Evolutionary conservation across 2,329 filamentous ascomycete species (phyloP).

Genomic region (Cadophora malorum): DNA sequence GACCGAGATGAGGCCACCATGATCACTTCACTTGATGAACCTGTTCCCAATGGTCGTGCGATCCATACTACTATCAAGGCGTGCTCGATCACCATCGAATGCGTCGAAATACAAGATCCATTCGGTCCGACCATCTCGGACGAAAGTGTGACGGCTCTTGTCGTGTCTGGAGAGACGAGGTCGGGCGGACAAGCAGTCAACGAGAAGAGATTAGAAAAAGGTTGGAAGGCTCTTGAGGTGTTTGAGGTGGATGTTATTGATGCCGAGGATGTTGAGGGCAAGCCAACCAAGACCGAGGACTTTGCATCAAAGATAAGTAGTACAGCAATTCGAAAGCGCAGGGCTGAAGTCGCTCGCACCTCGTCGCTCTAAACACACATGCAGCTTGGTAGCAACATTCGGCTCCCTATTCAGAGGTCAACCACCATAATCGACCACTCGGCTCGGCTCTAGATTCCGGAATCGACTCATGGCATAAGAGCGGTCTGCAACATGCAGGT

Average conservation of each 20-base stretch:
- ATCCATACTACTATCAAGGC: slow-evolving; percentile 64
- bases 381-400: not conserved
- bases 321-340: slow-evolving; percentile 74
- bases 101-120: slow-evolving; percentile 84
- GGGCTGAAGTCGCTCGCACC: slow-evolving; percentile 35
- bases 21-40: slow-evolving; percentile 33
- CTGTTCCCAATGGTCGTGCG: slow-evolving; percentile 54
- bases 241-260: slow-evolving; percentile 92
- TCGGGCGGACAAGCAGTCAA: slow-evolving; percentile 87
- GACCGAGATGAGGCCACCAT: slow-evolving; percentile 46
- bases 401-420: not conserved
- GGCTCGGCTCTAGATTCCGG: slow-evolving; percentile 6
- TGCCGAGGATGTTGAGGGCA: slow-evolving; percentile 60
- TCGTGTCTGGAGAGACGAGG: slow-evolving; percentile 88
- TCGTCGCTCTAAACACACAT: slow-evolving; percentile 12
- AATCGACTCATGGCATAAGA: not conserved
- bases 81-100: slow-evolving; percentile 70
- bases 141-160: slow-evolving; percentile 76
- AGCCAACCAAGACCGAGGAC: slow-evolving; percentile 55
- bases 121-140: slow-evolving; percentile 92
- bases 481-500: slow-evolving; percentile 10
- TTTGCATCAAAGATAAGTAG: slow-evolving; percentile 91
- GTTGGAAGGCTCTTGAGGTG: slow-evolving; percentile 77
- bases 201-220: slow-evolving; percentile 75
- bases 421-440: not conserved